Evolutionary conservation across 768 basidiomycete species (phyloP).

Genomic region (Russula compacta): DNA sequence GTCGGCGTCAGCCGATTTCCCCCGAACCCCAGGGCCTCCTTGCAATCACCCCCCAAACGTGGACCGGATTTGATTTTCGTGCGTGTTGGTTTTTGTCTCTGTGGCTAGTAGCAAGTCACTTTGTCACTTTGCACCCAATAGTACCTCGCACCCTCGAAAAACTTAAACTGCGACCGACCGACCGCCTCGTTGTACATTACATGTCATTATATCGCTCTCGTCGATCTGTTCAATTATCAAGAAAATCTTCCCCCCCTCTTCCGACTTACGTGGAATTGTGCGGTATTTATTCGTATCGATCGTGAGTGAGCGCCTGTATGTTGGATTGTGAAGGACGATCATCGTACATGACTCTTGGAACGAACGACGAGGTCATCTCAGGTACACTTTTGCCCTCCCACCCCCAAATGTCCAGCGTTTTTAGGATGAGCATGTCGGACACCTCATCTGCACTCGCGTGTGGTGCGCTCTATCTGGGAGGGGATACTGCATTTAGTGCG

Average conservation of each 20-base stretch:
- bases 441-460: not conserved
- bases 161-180: constrained; percentile 7
- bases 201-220: constrained; percentile 16
- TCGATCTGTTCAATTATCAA: constrained; percentile 16
- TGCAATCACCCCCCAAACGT: too few relatives aligned
- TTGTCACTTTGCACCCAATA: constrained; percentile 1
- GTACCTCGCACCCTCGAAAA: constrained; percentile 8
- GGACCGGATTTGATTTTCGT: not conserved
- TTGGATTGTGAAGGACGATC: not conserved
- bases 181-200: constrained; percentile 17
- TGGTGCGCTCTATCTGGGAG: not conserved
- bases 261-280: constrained; percentile 6
- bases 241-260: not conserved
- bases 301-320: not conserved
- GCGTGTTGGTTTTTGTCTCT: not conserved
- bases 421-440: not conserved
- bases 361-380: not conserved
- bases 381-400: not conserved
- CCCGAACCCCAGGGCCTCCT: not conserved
- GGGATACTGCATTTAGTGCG: constrained; percentile 6
- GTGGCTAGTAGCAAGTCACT: constrained; percentile 7
- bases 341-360: not conserved
- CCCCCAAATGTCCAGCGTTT: not conserved
- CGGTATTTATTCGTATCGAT: constrained; percentile 4
- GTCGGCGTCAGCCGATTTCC: not conserved